Evolutionary conservation across 2,329 filamentous ascomycete species (phyloP), one percentile per base, ranked within the genome.

Genomic region (Paraphoma chrysanthemicola): DNA sequence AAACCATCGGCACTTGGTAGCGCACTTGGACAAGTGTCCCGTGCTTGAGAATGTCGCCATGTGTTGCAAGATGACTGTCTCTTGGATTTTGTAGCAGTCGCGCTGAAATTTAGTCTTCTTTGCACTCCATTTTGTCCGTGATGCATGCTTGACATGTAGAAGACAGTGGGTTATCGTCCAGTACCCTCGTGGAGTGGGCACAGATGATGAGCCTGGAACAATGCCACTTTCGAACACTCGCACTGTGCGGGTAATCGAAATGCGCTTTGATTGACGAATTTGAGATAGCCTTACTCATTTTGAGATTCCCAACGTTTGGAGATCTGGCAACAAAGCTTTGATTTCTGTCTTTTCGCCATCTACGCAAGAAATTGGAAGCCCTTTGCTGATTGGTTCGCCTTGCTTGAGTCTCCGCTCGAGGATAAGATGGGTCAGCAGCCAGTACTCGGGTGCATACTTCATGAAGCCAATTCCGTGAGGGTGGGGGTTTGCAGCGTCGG

Each of bases 391-490:
- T 42, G 16, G 12, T 17, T 14, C 16, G 16, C 16, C 39, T 42
- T n/a, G 39, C 39, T 42, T 42, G 2, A 42, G 8, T 16, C n/a
- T n/a, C 8, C 16, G 12, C 39, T 42, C 14, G 8, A 42, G 16
- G 39, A 42, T 42, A 10, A 45, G 44, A 45, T 45, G 44, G 10
- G 44, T 30, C 23, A 45, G 23, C 14, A 45, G 23, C 44, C 44
- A 45, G 7, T 45, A 45, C 23, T 45, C 39, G 36, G 53, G 53
- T 17, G 47, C 53, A 42, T 55, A 33, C 9, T 33, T 38, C 9
- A 46, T 46, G 18, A 55, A 55, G 12, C 53, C 53, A 9, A 55
- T 12, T 6, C 42, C 14, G 6, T 48, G 41, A 46, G n/a, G 29
- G 7, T 17, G 28, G 7, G 44, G 18, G 5, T 16, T 17, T 12